phyloP scores from a whole-genome alignment of 768 basidiomycete species.

The Pleurotus djamor region DNA sequence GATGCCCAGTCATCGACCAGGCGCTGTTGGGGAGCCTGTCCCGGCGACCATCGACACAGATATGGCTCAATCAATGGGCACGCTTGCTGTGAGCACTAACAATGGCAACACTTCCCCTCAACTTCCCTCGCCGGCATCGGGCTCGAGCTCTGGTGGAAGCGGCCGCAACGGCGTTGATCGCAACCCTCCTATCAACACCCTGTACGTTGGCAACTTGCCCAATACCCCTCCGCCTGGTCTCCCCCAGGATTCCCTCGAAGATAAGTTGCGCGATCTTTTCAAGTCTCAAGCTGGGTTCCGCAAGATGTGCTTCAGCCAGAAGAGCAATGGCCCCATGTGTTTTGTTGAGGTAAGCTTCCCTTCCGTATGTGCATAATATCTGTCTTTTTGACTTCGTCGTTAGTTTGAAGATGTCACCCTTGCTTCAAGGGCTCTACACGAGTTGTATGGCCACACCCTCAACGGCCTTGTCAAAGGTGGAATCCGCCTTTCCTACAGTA shows the following conservation, averaged over 20 bases:
- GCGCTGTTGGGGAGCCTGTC: slow-evolving; percentile 11
- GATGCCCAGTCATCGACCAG: slow-evolving; percentile 16
- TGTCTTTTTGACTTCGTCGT: not conserved
- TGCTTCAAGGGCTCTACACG: slow-evolving; percentile 85
- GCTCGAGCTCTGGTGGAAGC: slow-evolving; percentile 43
- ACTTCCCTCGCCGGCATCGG: slow-evolving; percentile 73
- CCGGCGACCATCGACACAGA: slow-evolving; percentile 22
- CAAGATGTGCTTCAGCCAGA: slow-evolving; percentile 92
- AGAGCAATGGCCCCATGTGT: slow-evolving; percentile 98
- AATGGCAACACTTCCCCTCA: slow-evolving; percentile 67
- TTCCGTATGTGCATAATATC: slow-evolving; percentile 37
- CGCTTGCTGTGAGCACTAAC: slow-evolving; percentile 51
- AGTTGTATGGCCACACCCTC: slow-evolving; percentile 89
- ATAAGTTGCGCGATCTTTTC: slow-evolving; percentile 82
- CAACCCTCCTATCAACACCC: slow-evolving; percentile 97
- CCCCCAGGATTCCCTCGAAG: slow-evolving; percentile 82
- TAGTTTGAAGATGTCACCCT: slow-evolving; percentile 89
- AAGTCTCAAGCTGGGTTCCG: slow-evolving; percentile 79
- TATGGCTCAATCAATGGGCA: slow-evolving; percentile 38
- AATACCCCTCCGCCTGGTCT: slow-evolving; percentile 72
- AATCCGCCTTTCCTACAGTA: slow-evolving; percentile 97
- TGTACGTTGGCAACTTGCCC: slow-evolving; percentile 99
- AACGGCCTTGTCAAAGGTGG: slow-evolving; percentile 92
- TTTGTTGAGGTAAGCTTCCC: slow-evolving; percentile 81
- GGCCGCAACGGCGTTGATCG: slow-evolving; percentile 67